Evolutionary conservation across 2,329 filamentous ascomycete species (phyloP), one percentile per base, ranked within the genome.

Genomic region (Calonectria fujianensis): DNA sequence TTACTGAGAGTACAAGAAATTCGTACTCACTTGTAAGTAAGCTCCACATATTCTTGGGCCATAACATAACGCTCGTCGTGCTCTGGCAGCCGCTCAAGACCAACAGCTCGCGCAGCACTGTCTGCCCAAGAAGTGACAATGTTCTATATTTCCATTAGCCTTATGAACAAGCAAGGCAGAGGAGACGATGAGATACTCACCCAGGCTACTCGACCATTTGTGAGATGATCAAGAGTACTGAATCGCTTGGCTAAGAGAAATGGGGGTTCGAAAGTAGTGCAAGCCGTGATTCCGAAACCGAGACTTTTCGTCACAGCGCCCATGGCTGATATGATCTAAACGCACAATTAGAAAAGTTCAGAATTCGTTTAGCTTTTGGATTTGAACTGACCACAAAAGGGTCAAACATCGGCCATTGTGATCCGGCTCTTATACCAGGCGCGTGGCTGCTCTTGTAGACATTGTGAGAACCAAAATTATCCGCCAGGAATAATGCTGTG

Each of bases 401-500:
- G 16, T 48, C 61, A 35, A 65, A 65, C 29, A 65, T 32, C 6
- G 39, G 61, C 61, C 61, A 65, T 39, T 65, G 61, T 14, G 61
- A 65, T 48, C 61, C 61, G 3, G 41, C 61, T 24, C 29, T 39
- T 91, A 91, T 8, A 31, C 67, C 91, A 91, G 0, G 90, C 89
- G 75, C 70, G 11, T 63, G 39, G 31, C 63, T 74, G 1, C 68
- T 50, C 35, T 75, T 75, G 66, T 75, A 74, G 3, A 69, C 75
- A n/a, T 76, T 63, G 6, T 70, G 75, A 3, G 70, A 67, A 4
- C 70, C 73, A 20, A 75, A 74, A 0, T 91, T 92, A 77, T 93
- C 92, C 0, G 92, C 92, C 3, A 93, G 85, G 79, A 93, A 93
- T 3, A 93, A 82, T 0, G 90, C 90, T 73, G 92, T 92, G 83